Percentiles rank a stretch among this genome's conserved stretches.
Conservation (phyloP, 2,329 filamentous ascomycete species). For the Tothia fuscella region DNA sequence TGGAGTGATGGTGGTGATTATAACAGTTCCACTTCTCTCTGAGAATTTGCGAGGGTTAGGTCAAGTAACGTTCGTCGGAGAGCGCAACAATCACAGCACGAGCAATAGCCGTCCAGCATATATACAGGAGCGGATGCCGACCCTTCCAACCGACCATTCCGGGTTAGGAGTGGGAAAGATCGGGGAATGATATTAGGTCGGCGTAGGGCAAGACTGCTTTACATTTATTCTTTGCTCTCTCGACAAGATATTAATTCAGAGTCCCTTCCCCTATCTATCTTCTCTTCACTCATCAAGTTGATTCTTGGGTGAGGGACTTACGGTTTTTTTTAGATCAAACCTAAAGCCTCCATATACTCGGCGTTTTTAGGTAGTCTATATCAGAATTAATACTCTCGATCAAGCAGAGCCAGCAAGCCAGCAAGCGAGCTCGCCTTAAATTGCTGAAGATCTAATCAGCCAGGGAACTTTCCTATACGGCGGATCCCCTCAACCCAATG, state of each 20-base stretch:
- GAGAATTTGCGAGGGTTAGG: no score
- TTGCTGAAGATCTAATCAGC: neutral
- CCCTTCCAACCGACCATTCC: no score
- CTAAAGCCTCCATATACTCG: neutral
- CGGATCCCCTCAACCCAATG: neutral
- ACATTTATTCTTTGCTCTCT: no score
- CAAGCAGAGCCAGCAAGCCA: neutral
- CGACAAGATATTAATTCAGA: neutral
- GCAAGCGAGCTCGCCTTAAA: neutral
- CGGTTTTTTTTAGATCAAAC: neutral
- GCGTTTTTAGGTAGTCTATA: neutral
- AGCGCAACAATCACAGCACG: no score
- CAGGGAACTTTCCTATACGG: neutral
- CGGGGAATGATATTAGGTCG: no score
- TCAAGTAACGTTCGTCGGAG: no score
- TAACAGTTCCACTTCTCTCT: no score
- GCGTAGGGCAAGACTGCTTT: no score
- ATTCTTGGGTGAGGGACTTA: neutral
- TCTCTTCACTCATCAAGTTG: neutral
- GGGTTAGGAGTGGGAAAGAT: no score
- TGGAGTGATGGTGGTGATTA: no score
- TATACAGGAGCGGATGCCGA: no score
- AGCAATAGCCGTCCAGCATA: no score
- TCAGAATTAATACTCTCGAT: neutral
- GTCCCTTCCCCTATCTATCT: neutral